Conservation (phyloP, 208 protist species). For the Novymonas esmeraldas region DNA sequence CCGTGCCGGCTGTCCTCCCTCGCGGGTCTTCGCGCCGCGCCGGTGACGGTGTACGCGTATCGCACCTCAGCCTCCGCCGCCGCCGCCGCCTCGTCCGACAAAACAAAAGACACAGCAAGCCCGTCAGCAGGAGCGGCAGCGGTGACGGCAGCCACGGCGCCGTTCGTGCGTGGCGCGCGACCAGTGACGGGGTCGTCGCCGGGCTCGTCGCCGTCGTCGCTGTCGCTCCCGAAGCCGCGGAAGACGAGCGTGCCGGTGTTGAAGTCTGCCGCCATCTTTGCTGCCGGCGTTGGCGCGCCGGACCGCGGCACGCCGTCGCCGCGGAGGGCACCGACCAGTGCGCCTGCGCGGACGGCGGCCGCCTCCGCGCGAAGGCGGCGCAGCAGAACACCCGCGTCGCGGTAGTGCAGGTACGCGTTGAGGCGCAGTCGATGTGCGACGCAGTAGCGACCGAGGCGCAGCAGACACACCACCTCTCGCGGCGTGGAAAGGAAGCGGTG, state of each 20-base stretch:
- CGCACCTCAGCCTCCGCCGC: conserved; percentile 36
- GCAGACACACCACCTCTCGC: conserved; percentile 49
- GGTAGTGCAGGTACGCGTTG: conserved; percentile 53
- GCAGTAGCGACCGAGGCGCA: conserved; percentile 64
- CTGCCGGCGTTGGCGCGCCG: neutral
- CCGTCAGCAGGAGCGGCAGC: neutral
- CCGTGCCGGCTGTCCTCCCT: neutral
- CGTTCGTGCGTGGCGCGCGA: neutral
- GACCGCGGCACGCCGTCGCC: neutral
- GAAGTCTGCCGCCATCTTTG: conserved; percentile 67
- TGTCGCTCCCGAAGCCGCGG: conserved; percentile 55
- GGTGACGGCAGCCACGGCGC: neutral
- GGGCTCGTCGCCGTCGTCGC: conserved; percentile 39
- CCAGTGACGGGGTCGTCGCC: conserved; percentile 2
- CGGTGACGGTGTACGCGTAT: conserved; percentile 24
- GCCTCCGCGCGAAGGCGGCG: conserved; percentile 19
- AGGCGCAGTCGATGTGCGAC: conserved; percentile 50
- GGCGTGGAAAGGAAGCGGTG: conserved; percentile 41
- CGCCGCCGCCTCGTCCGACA: conserved; percentile 23
- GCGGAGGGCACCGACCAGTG: neutral
- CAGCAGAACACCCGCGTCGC: conserved; percentile 52
- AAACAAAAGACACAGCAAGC: no score
- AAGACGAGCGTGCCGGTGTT: conserved; percentile 80
- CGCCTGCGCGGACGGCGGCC: neutral
- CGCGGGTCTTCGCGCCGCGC: neutral